Evolutionary conservation across 805 yeast species (phyloP), one percentile per base, ranked within the genome.

Genomic region (Jamesozyma lodderae): DNA sequence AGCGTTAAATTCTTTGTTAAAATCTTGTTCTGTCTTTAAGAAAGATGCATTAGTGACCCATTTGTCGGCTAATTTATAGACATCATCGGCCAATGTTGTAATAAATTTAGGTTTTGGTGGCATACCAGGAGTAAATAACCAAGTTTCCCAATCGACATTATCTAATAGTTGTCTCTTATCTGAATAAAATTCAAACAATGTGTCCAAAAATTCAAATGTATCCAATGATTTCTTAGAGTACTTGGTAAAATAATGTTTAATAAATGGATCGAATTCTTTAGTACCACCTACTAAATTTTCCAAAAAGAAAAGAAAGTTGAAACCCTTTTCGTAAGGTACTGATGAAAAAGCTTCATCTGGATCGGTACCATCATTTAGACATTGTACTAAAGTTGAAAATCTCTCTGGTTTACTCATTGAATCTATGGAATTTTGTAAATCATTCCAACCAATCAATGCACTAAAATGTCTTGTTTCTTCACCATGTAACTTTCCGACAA

Each of bases 281-380:
- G 62, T 56, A 27, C 85, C 87, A 33, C 90, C 85, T 9, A 87
- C 64, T 26, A 67, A 55, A 34, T 68, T 71, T 62, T 88, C 96
- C 36, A 87, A 68, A 49, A 77, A 75, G 63, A 75, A 83, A 41
- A 88, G 67, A 52, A 87, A 69, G 48, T 81, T 84, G 51, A 79
- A 81, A 6, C 96, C 96, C 60, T 86, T 86, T 58, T 87, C 96
- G 60, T 87, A 87, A 3, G 95, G 95, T 33, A 87, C 94, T 1
- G 82, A 68, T 24, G 86, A 77, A 60, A 85, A 87, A 1, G 94
- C 80, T 51, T 86, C 95, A 60, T 87, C 96, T 5, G 96, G 95
- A 55, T 85, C 94, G 31, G 72, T 64, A 33, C 75, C 70, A 51
- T 73, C 78, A 52, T 79, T 70, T 51, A 86, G 69, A 57, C 82